Base-by-base conservation (phyloP, 83 land plant species). In the Thuja plicata region DNA sequence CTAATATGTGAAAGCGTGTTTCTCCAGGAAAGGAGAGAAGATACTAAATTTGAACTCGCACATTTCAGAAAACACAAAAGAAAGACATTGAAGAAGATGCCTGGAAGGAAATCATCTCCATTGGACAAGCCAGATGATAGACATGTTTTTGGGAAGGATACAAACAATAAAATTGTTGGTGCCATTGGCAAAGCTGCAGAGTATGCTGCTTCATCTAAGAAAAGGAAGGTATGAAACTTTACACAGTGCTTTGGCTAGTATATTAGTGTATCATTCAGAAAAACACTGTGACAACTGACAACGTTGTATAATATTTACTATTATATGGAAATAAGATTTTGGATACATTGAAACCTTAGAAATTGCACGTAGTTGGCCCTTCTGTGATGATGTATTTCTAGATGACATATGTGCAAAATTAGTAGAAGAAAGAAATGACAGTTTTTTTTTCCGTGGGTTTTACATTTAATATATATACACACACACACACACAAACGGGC, bases 41-140 rank as follows among this genome's bases (percentile, higher is more conserved):
- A 97, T 85, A 96, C 98, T 79, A 66, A 71, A 71, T 90, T 97
- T 46, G 84, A 95, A 89, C 90, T 97, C 83, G 90, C 96, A 66
- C 96, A 95, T 85, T 97, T 97, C 81, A 91, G 91, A 88, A 95
- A 94, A 66, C 97, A 97, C 88, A 96, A 96, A 87, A 93, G 99
- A 78, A 94, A 96, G 88, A 86, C 89, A 40, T 76, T 94, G 83
- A 98, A 98, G 92, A 95, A 94, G 86, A 82, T 87, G 45, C 87
- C 92, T 45, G 98, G 99, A 27, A 95, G 90, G 87, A 73, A 50
- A 71, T 40, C 90, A 19, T 88, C 88, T 41, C 83, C 90, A 38
- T 84, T 89, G 74, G 94, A 95, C 86, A 95, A 92, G 92, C 97
- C 98, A 78, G 95, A 90, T 55, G 99, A 94, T 46, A 89, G 92